Conservation (phyloP, 345 rosid genomes). For the Ceriops zippeliana region DNA sequence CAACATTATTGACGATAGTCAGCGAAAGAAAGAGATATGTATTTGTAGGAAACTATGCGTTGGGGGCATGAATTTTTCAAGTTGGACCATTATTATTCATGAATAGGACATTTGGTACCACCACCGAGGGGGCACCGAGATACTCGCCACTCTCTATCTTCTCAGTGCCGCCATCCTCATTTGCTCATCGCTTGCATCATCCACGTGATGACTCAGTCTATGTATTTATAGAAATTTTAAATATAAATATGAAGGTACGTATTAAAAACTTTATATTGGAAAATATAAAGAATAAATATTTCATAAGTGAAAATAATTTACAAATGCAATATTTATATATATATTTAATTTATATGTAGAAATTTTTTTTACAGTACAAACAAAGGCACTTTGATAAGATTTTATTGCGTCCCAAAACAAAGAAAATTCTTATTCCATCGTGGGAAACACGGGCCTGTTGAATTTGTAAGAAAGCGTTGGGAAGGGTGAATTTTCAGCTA, state of each 20-base stretch:
- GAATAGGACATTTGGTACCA: conserved; percentile 21
- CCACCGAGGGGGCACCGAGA: conserved; percentile 33
- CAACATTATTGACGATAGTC: background rate
- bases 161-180: background rate
- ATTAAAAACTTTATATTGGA: no score
- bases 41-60: background rate
- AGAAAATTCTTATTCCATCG: background rate
- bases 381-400: background rate
- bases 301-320: no score
- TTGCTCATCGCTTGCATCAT: conserved; percentile 14
- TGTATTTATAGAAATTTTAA: no score
- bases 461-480: no score
- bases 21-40: background rate
- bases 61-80: background rate
- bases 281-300: no score
- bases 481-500: no score
- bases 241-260: accelerated
- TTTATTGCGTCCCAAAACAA: background rate
- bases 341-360: no score
- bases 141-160: background rate
- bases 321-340: no score
- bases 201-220: conserved; percentile 18
- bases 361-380: no score
- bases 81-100: background rate
- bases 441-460: background rate